Percentiles rank a stretch among this genome's conserved stretches.
Conservation (phyloP, 2,329 filamentous ascomycete genomes). For the Emergomyces orientalis region DNA sequence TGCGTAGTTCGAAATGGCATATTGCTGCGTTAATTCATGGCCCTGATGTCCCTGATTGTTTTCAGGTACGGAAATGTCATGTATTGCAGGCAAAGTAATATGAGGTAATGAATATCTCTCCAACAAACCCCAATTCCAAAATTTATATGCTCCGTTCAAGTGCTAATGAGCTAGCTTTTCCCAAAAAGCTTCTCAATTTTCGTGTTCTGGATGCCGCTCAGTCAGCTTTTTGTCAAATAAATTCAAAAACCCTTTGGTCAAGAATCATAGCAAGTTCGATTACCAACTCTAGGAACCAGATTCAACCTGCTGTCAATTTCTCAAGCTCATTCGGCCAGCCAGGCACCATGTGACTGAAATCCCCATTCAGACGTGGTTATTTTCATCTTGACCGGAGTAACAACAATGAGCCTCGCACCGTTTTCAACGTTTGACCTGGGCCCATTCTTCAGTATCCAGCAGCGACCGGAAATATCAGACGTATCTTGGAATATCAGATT, state of each 20-base stretch:
- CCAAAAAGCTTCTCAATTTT: background rate
- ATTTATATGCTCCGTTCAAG: background rate
- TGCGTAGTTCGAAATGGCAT: constrained; percentile 22
- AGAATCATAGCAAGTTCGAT: background rate
- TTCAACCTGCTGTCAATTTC: background rate
- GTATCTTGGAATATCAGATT: background rate
- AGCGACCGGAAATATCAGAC: background rate
- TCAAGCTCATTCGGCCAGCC: background rate
- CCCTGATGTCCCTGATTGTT: constrained; percentile 1
- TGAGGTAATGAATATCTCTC: background rate
- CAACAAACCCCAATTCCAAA: background rate
- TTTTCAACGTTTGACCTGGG: background rate
- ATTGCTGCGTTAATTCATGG: constrained; percentile 16
- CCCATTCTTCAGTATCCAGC: background rate
- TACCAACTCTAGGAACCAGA: background rate
- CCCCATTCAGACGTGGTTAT: background rate
- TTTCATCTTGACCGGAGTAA: background rate
- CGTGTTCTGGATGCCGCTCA: background rate
- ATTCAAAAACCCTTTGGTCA: background rate
- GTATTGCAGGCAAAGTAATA: background rate
- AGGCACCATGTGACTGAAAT: background rate
- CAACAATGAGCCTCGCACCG: background rate
- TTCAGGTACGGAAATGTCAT: background rate
- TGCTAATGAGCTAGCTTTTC: background rate
- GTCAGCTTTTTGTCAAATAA: background rate